Percentiles rank a stretch among this genome's conserved stretches.
These are phyloP conservation scores for Sistotremastrum suecicum DNA, from an alignment of 768 basidiomycete species.

Conservation along the genomic window DNA sequence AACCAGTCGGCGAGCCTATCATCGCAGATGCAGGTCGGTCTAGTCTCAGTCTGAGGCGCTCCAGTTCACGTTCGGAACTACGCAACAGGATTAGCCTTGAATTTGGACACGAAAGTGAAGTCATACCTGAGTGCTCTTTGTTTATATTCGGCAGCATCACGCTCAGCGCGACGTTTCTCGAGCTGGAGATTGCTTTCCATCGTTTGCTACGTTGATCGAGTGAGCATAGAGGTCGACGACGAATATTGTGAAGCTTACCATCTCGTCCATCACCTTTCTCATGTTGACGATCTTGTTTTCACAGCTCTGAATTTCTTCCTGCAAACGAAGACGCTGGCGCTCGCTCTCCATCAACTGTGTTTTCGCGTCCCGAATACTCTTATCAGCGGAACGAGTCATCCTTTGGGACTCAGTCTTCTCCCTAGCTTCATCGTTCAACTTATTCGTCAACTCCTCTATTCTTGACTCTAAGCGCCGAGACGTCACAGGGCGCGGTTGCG, in stretches of 20 bases:
- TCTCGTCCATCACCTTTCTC: constrained; percentile 43
- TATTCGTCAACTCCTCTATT: constrained; percentile 57
- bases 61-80: constrained; percentile 55
- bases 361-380: constrained; percentile 36
- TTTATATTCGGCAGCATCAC: constrained; percentile 61
- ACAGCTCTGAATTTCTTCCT: constrained; percentile 48
- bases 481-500: constrained; percentile 32
- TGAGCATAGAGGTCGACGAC: neutral
- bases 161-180: constrained; percentile 61
- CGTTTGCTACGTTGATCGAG: constrained; percentile 38
- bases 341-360: constrained; percentile 46
- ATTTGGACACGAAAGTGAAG: neutral
- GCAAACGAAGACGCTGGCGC: constrained; percentile 42
- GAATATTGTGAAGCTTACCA: constrained; percentile 28
- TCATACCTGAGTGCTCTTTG: constrained; percentile 55
- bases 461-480: constrained; percentile 52
- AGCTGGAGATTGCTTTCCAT: constrained; percentile 52
- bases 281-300: constrained; percentile 44
- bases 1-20: constrained; percentile 18
- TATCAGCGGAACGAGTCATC: constrained; percentile 28
- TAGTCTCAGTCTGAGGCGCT: constrained; percentile 49
- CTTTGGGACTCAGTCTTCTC: constrained; percentile 23
- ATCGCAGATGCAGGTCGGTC: constrained; percentile 38
- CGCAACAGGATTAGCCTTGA: constrained; percentile 2
- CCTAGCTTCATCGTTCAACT: constrained; percentile 38